Evolutionary conservation across 371 early-diverging fungal species (phyloP).

Genomic region (Mucor circinelloides): DNA sequence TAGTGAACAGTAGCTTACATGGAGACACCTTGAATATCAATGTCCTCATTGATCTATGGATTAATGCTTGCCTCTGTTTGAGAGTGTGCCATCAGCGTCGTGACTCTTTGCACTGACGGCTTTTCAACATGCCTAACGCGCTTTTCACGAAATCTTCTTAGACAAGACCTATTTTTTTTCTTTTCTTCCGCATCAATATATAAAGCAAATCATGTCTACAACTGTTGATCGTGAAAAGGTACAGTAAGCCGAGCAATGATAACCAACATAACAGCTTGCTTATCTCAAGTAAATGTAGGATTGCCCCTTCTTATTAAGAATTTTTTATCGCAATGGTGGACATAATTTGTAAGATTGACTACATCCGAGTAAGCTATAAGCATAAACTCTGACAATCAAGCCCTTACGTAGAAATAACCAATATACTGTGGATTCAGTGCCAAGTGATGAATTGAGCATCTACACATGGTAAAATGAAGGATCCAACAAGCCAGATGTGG

Average conservation of each 20-base stretch:
- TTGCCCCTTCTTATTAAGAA: slow-evolving; percentile 64
- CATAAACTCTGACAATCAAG: background rate
- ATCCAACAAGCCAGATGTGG: background rate
- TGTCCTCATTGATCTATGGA: too few relatives aligned
- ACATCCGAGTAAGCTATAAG: background rate
- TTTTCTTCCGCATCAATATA: background rate
- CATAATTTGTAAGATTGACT: slow-evolving; percentile 48
- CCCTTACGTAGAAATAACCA: slow-evolving; percentile 24
- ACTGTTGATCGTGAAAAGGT: slow-evolving; percentile 52
- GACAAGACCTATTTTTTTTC: too few relatives aligned
- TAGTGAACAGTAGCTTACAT: too few relatives aligned
- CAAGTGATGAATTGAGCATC: slow-evolving; percentile 56
- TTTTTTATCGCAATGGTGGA: slow-evolving; percentile 47
- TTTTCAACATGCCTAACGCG: background rate
- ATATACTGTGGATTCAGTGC: slow-evolving; percentile 45
- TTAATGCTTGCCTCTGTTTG: too few relatives aligned
- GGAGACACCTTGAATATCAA: too few relatives aligned
- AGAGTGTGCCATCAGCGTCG: background rate
- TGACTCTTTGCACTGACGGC: background rate
- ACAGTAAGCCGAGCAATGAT: background rate
- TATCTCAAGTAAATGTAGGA: slow-evolving; percentile 45
- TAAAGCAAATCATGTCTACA: slow-evolving; percentile 25
- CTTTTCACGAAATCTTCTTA: too few relatives aligned
- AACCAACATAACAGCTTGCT: background rate
- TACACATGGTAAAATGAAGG: slow-evolving; percentile 61